Conservation (phyloP, 129 eudicot species). For the Solidago caesia region DNA sequence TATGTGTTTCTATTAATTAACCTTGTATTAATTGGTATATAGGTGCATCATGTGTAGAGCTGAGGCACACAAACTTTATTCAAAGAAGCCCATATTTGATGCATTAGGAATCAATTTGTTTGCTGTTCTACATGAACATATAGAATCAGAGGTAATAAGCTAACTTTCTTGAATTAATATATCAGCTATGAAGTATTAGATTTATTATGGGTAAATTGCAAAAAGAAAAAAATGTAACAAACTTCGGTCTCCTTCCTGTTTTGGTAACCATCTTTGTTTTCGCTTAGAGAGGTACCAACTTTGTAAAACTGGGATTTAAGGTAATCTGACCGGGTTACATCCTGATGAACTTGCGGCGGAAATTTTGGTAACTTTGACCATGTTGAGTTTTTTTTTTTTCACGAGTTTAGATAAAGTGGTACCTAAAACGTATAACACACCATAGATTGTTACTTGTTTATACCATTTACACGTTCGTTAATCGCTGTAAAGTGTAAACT, state of each 20-base stretch:
- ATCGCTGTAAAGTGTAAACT: not conserved
- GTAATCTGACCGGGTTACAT: not conserved
- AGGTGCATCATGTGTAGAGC: slow-evolving; percentile 97
- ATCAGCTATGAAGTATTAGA: too few species aligned
- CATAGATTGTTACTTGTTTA: not conserved
- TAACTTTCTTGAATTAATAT: slow-evolving; percentile 6
- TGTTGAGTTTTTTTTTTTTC: not conserved
- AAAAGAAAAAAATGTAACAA: not conserved
- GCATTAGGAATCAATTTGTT: slow-evolving; percentile 66
- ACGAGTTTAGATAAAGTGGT: not conserved
- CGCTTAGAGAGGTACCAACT: too few species aligned
- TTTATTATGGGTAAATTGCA: too few species aligned
- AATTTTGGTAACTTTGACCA: not conserved
- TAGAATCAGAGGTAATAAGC: slow-evolving; percentile 61
- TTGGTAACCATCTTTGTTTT: too few species aligned
- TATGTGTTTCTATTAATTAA: not conserved
- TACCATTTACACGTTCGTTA: not conserved
- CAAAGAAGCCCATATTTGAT: slow-evolving; percentile 79
- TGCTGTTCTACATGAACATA: slow-evolving; percentile 72
- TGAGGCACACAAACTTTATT: slow-evolving; percentile 81
- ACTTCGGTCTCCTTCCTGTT: too few species aligned
- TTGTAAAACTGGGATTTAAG: not conserved
- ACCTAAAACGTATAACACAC: not conserved
- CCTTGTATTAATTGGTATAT: slow-evolving; percentile 22
- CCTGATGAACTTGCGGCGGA: too few species aligned